Conservation (phyloP, 805 yeast genomes). For the Cephaloascus albidus region DNA sequence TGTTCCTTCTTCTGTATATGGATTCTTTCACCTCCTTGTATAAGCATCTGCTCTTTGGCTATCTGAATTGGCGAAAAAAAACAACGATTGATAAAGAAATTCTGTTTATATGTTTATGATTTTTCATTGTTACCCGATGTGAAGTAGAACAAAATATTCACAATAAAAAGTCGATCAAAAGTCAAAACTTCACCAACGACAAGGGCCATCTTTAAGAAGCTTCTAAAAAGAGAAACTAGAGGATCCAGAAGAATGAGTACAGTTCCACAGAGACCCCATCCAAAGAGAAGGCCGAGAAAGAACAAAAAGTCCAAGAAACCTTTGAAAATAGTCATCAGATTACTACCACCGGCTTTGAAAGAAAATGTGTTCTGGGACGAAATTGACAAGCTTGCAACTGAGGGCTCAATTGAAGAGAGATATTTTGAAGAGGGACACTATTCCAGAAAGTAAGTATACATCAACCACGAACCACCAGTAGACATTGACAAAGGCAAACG, state of each 20-base stretch:
- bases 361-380: conserved; percentile 16
- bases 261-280: conserved; percentile 2
- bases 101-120: too few relatives aligned
- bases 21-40: too few relatives aligned
- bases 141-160: background rate
- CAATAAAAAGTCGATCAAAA: conserved; percentile 4
- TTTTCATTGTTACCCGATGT: background rate
- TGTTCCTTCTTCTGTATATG: conserved; percentile 1
- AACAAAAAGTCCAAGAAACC: conserved; percentile 5
- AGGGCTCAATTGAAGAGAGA: conserved; percentile 5
- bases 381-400: conserved; percentile 8
- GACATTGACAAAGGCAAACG: too few relatives aligned
- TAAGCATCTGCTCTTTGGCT: too few relatives aligned
- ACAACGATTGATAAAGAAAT: too few relatives aligned
- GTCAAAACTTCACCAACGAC: conserved; percentile 1
- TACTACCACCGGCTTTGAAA: conserved; percentile 31
- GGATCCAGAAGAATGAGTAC: conserved; percentile 10
- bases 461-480: conserved; percentile 7
- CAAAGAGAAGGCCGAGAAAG: conserved; percentile 1
- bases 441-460: conserved; percentile 11
- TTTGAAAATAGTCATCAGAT: conserved; percentile 26
- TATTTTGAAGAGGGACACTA: conserved; percentile 34
- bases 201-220: conserved; percentile 6
- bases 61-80: too few relatives aligned
- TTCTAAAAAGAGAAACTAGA: conserved; percentile 4